Conservation (phyloP, 345 rosid genomes). For the Salix suchowensis region DNA sequence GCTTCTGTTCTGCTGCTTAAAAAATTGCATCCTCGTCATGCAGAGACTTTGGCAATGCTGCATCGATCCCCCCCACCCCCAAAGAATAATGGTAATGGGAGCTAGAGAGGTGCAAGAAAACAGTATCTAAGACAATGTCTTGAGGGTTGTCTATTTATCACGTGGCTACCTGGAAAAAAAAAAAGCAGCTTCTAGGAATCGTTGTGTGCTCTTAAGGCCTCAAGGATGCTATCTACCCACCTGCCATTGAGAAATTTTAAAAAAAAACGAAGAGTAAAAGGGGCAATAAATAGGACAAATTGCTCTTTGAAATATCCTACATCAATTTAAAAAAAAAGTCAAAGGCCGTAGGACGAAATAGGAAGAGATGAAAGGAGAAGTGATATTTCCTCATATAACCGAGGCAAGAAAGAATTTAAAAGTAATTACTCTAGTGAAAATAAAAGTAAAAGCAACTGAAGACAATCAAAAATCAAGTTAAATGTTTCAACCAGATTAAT, state of each 20-base stretch:
- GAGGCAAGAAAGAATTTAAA: background rate
- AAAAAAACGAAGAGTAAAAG: background rate
- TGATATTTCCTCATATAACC: background rate
- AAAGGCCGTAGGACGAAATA: no score
- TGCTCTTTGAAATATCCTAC: background rate
- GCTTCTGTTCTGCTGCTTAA: background rate
- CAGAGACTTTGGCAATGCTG: background rate
- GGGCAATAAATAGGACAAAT: background rate
- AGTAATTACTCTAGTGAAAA: background rate
- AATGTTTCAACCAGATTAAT: background rate
- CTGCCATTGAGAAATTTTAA: conserved; percentile 30
- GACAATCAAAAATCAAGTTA: background rate
- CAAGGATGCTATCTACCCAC: conserved; percentile 77
- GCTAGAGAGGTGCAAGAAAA: background rate
- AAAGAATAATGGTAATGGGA: background rate
- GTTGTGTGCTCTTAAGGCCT: conserved; percentile 44
- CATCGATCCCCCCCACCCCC: background rate
- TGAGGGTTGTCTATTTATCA: background rate
- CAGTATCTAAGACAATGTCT: background rate
- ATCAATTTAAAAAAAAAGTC: background rate
- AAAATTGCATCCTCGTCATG: background rate
- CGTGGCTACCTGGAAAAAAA: background rate
- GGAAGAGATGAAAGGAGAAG: background rate
- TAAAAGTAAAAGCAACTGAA: background rate
- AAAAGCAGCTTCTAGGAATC: conserved; percentile 2